Evolutionary conservation across 306 rosid species (phyloP), one percentile per base, ranked within the genome.

Genomic region (Sphenostylis stenocarpa): DNA sequence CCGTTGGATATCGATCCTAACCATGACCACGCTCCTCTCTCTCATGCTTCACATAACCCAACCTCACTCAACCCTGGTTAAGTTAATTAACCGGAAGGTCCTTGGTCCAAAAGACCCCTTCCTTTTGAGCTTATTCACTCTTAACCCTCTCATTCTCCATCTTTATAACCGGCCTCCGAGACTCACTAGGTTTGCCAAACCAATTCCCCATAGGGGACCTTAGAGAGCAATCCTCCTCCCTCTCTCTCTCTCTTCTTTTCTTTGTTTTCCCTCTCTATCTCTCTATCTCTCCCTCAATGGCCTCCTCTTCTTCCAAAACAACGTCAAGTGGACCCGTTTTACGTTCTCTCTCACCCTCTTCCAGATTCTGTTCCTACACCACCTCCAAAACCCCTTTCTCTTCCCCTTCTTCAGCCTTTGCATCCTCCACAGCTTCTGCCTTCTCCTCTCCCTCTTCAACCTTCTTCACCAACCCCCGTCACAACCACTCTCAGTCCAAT

Each of bases 121-220:
- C 0, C 9, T 12, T 1, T 7, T 10, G 12, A 4, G 0, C 0
- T 13, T 52, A 82, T 44, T 89, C 80, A 85, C 95, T 12, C 72
- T n/a, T 55, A 4, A 1, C 79, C 85, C 89, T 74, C 6, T 0
- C 7, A 2, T 6, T 1, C 8, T 43, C 12, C 14, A 69, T 14
- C 97, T 92, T 91, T 93, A 85, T 82, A 93, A 82, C 0, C 73
- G 20, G 84, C 93, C 84, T 73, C 88, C 48, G 90, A 93, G 90
- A 91, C 90, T 82, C 96, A 78, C 51, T 77, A 81, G 97, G 98
- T 93, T 96, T 96, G 99, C 97, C 96, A 88, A 96, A 96, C 80
- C 91, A 78, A 86, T 55, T 64, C 84, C 94, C 90, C 86, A 74
- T 75, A 55, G 93, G 99, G 86, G 5, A 31, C 13, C 8, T 39